A percentile compares a stretch with the other conserved stretches of the same genome.
Evolutionary conservation across 78 protist species (phyloP).

Genomic region (Creolimax fragrantissima): DNA sequence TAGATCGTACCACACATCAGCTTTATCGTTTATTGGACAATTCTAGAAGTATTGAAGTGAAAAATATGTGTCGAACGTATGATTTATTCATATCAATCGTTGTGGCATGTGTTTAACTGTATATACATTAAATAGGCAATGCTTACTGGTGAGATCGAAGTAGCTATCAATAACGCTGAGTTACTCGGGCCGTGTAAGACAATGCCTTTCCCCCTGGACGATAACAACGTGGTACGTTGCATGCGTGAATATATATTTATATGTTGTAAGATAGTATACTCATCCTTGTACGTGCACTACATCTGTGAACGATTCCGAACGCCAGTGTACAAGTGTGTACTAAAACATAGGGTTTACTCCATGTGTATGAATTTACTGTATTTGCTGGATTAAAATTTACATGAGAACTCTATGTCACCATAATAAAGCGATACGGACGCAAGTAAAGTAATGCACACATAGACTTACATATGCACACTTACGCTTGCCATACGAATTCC

Average conservation of each 20-base stretch:
- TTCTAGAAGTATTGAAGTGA: no score
- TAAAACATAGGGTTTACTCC: not conserved
- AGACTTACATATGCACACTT: not conserved
- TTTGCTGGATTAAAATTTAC: not conserved
- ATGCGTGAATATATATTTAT: not conserved
- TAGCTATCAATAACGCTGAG: not conserved
- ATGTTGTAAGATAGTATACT: not conserved
- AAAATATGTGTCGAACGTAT: no score
- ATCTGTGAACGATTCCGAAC: not conserved
- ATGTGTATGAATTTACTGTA: not conserved
- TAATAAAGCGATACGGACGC: no score
- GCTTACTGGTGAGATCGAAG: not conserved
- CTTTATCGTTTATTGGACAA: no score
- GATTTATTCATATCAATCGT: no score
- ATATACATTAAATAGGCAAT: no score
- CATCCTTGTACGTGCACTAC: not conserved
- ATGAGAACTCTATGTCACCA: not conserved
- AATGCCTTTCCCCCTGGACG: not conserved
- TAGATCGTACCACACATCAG: no score
- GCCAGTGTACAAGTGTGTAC: not conserved
- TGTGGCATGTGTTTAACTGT: no score
- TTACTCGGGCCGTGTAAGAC: not conserved
- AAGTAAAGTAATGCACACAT: no score
- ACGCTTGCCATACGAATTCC: not conserved
- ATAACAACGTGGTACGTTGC: not conserved